Conservation (phyloP, 2,329 filamentous ascomycete genomes). For the Colletotrichum graminicola region DNA sequence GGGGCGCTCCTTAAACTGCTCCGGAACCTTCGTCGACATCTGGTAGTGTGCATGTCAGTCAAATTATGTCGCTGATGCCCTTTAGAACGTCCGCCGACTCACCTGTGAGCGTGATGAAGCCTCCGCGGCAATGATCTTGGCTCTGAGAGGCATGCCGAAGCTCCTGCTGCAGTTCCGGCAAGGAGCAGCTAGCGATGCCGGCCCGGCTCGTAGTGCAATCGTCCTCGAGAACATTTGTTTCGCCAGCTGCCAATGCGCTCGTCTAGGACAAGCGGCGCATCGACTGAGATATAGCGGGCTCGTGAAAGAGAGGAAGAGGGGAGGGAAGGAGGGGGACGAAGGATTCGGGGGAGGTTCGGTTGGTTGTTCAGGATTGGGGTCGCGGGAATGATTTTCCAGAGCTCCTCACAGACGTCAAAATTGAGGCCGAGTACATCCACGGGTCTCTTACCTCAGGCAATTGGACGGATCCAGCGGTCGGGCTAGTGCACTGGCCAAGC, state of each 20-base stretch:
- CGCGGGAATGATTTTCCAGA: slow-evolving; percentile 51
- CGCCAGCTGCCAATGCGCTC: slow-evolving; percentile 53
- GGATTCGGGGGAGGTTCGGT: slow-evolving; percentile 2
- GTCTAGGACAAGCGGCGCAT: slow-evolving; percentile 49
- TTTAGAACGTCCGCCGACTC: neutral
- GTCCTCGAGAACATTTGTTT: slow-evolving; percentile 69
- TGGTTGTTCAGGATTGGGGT: slow-evolving; percentile 25
- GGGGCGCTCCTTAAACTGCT: slow-evolving; percentile 66
- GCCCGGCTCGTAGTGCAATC: slow-evolving; percentile 66
- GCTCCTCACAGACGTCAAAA: slow-evolving; percentile 47
- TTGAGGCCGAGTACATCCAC: slow-evolving; percentile 46
- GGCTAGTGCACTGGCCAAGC: slow-evolving; percentile 16
- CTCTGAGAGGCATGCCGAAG: slow-evolving; percentile 81
- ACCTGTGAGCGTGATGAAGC: slow-evolving; percentile 42
- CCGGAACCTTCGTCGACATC: slow-evolving; percentile 53
- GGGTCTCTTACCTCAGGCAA: slow-evolving; percentile 23
- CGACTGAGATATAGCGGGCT: slow-evolving; percentile 44
- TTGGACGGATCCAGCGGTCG: slow-evolving; percentile 24
- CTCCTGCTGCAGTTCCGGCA: slow-evolving; percentile 57
- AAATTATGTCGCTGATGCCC: neutral
- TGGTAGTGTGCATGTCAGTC: slow-evolving; percentile 39
- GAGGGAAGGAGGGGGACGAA: slow-evolving; percentile 4
- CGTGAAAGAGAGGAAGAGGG: slow-evolving; percentile 25
- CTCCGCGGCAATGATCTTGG: slow-evolving; percentile 71
- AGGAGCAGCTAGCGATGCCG: slow-evolving; percentile 60